Conservation (phyloP, 768 basidiomycete genomes). For the Sporobolomyces phaffii region DNA sequence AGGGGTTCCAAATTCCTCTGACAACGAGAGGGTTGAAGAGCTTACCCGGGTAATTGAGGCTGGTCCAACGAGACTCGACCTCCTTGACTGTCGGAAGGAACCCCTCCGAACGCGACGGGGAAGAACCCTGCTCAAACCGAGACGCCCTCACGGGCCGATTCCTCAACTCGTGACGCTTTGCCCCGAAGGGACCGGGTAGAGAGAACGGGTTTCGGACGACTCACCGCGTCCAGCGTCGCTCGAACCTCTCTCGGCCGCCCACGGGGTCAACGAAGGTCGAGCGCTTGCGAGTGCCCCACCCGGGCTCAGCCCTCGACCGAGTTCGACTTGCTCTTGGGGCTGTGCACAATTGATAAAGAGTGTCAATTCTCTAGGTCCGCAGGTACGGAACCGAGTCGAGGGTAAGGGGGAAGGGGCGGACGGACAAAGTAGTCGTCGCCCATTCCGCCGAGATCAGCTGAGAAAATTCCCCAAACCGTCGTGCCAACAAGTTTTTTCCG, state of each 20-base stretch:
- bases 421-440: slow-evolving; percentile 6
- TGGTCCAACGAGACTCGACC: neutral
- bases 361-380: neutral
- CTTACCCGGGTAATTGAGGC: slow-evolving; percentile 5
- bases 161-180: too few species aligned
- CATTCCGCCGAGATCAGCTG: slow-evolving; percentile 16
- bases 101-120: neutral
- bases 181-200: too few species aligned
- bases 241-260: slow-evolving; percentile 21
- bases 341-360: neutral
- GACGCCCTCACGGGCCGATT: too few species aligned
- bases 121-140: neutral
- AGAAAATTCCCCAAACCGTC: too few species aligned
- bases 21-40: neutral
- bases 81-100: neutral
- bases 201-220: too few species aligned
- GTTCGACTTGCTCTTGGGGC: slow-evolving; percentile 17
- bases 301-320: slow-evolving; percentile 3
- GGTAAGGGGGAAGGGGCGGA: neutral
- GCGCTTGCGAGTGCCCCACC: neutral
- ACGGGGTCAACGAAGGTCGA: slow-evolving; percentile 15
- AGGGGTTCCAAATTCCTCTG: neutral
- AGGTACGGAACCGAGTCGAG: neutral
- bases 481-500: too few species aligned
- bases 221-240: slow-evolving; percentile 20